Conservation (phyloP, 106 monocot genomes). For the Alisma plantagoaquatica region DNA sequence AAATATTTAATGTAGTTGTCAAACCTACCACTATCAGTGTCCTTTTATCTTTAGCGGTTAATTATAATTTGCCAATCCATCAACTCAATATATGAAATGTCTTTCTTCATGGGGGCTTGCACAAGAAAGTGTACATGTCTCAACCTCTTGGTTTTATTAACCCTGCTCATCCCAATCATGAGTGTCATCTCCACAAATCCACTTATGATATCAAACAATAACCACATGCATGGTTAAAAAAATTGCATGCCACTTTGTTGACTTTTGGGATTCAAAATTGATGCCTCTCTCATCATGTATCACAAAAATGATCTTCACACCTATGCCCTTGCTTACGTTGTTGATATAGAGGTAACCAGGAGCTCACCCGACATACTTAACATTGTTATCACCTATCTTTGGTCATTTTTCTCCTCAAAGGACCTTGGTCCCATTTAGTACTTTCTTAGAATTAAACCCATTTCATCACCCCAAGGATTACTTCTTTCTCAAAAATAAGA, state of each 20-base stretch:
- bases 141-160: background rate
- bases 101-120: background rate
- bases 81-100: background rate
- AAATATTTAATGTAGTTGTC: background rate
- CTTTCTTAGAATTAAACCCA: conserved; percentile 1
- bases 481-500: background rate
- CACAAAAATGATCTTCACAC: background rate
- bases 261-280: background rate
- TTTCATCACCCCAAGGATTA: background rate
- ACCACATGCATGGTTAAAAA: conserved; percentile 1
- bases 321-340: conserved; percentile 2
- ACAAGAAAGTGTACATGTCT: background rate
- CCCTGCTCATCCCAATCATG: background rate
- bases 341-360: background rate
- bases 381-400: background rate
- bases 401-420: background rate
- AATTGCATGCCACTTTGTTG: background rate
- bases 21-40: background rate
- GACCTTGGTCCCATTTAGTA: background rate
- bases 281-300: background rate
- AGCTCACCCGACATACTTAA: background rate
- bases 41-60: background rate
- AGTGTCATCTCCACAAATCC: background rate
- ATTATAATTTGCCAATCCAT: background rate
- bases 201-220: background rate